Conservation (phyloP, 768 basidiomycete species). For the Suillus cothurnatus region DNA sequence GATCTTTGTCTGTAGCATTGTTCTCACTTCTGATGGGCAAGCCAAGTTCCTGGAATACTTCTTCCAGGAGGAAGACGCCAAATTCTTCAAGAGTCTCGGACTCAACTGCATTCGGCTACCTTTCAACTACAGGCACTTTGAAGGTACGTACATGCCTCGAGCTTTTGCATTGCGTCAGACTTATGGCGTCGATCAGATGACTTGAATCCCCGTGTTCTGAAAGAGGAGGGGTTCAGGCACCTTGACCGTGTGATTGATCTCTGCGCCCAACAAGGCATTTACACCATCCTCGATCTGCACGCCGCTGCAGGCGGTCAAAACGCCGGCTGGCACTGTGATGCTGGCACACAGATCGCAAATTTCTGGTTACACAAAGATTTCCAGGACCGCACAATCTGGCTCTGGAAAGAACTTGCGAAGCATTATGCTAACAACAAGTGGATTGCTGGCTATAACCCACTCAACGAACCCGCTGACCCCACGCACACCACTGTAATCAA, state of each 20-base stretch:
- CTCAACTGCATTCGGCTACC: constrained; percentile 79
- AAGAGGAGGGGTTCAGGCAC: constrained; percentile 74
- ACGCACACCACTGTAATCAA: constrained; percentile 61
- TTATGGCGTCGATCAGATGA: constrained; percentile 48
- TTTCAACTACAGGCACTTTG: constrained; percentile 76
- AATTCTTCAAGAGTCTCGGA: constrained; percentile 76
- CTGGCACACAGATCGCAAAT: constrained; percentile 67
- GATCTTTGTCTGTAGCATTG: not conserved
- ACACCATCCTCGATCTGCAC: constrained; percentile 81
- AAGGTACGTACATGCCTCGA: constrained; percentile 31
- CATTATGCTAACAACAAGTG: constrained; percentile 79
- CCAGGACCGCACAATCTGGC: constrained; percentile 76
- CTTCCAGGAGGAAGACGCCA: constrained; percentile 74
- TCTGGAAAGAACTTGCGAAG: constrained; percentile 75
- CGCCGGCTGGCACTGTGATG: constrained; percentile 80
- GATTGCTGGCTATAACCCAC: constrained; percentile 86
- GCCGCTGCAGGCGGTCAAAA: constrained; percentile 76
- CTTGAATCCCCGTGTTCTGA: constrained; percentile 77
- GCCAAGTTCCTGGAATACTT: constrained; percentile 82
- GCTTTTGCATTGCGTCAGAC: not conserved
- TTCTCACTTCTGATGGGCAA: not conserved
- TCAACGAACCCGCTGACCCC: constrained; percentile 81
- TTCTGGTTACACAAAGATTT: constrained; percentile 88
- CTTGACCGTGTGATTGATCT: constrained; percentile 79
- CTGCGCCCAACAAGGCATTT: constrained; percentile 76